Evolutionary conservation across 2,329 filamentous ascomycete genomes (phyloP).

Genomic region (Fusarium sp.): DNA sequence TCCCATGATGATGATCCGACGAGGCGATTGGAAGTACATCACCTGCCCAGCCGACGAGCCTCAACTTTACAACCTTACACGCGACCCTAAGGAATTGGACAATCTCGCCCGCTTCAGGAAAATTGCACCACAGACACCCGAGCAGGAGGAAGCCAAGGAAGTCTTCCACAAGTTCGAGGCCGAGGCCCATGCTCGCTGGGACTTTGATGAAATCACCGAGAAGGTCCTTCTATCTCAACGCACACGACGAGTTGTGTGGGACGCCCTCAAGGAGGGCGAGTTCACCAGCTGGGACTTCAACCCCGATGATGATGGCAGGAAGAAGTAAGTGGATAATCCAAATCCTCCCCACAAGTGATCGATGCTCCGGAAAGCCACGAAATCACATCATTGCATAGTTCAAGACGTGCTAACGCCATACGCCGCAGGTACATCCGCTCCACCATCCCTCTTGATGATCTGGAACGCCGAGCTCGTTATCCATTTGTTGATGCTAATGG

Average conservation of each 20-base stretch:
- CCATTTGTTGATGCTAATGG: constrained; percentile 70
- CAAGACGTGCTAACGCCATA: constrained; percentile 42
- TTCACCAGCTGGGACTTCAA: constrained; percentile 89
- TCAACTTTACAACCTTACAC: constrained; percentile 81
- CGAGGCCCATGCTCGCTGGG: constrained; percentile 81
- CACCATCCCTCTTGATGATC: constrained; percentile 80
- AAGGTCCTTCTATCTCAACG: constrained; percentile 82
- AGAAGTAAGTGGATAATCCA: constrained; percentile 61
- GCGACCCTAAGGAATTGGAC: constrained; percentile 79
- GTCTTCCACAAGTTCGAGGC: constrained; percentile 73
- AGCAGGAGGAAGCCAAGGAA: constrained; percentile 57
- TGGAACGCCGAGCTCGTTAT: constrained; percentile 79
- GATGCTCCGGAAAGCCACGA: constrained; percentile 9
- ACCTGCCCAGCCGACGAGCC: constrained; percentile 85
- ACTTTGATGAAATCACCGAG: constrained; percentile 79
- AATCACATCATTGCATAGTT: constrained; percentile 43
- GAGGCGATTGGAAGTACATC: constrained; percentile 90
- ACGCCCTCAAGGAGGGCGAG: constrained; percentile 77
- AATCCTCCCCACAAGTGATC: constrained; percentile 8
- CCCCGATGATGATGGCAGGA: constrained; percentile 73
- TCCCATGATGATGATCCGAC: constrained; percentile 93
- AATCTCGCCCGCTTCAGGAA: constrained; percentile 70
- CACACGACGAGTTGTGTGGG: constrained; percentile 80
- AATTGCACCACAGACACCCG: constrained; percentile 49
- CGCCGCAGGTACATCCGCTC: constrained; percentile 81